Conservation (phyloP, 1,284 basidiomycete genomes). For the Irpex lacteus region DNA sequence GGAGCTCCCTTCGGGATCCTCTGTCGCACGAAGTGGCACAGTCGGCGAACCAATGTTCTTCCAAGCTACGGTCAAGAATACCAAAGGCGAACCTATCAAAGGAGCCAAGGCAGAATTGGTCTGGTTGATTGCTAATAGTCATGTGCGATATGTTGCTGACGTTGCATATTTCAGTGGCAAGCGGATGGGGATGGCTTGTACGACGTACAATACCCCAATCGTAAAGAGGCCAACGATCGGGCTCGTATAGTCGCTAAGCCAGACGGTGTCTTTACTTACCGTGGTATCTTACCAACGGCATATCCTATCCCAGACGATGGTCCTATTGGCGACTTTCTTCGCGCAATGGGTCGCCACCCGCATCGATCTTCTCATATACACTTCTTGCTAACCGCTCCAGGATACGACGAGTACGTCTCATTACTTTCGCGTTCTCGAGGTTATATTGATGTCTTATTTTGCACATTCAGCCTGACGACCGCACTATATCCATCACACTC, state of each 20-base stretch:
- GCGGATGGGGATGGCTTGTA: constrained; percentile 40
- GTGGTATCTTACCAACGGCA: constrained; percentile 36
- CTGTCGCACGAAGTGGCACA: constrained; percentile 31
- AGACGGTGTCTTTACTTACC: constrained; percentile 34
- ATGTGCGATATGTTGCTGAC: not conserved
- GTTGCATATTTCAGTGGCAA: constrained; percentile 32
- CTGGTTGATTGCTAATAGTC: constrained; percentile 5
- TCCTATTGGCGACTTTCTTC: constrained; percentile 34
- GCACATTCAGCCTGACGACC: constrained; percentile 30
- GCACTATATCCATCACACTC: constrained; percentile 39
- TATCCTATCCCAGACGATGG: constrained; percentile 39
- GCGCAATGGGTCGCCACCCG: constrained; percentile 35
- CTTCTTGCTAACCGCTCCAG: constrained; percentile 34
- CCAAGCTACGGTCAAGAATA: constrained; percentile 33
- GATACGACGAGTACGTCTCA: constrained; percentile 33
- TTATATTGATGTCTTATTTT: not conserved
- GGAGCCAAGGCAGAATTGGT: constrained; percentile 37
- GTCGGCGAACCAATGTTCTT: constrained; percentile 37
- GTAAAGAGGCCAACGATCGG: constrained; percentile 35
- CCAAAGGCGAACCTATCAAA: constrained; percentile 32
- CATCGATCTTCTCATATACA: constrained; percentile 41
- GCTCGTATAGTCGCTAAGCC: constrained; percentile 34
- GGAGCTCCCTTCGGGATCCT: constrained; percentile 33
- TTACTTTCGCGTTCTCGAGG: not conserved
- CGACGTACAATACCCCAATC: constrained; percentile 37